Base-by-base conservation (phyloP, 495 filamentous ascomycete species). In the Daldinia decipiens region DNA sequence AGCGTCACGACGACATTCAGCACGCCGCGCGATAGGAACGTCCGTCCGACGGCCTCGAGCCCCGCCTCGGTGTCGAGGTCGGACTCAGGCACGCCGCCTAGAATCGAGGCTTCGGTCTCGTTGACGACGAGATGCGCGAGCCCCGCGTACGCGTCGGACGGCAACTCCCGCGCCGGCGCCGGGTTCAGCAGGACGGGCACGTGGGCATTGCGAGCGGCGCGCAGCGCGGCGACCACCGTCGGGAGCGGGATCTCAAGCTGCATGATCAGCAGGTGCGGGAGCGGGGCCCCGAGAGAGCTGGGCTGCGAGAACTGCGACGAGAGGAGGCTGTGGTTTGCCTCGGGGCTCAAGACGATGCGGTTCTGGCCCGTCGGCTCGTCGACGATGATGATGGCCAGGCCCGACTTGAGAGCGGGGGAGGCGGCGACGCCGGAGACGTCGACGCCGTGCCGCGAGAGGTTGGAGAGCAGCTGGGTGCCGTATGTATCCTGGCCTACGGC, bases 91-190 rank as follows among this genome's bases (percentile, higher is more conserved):
- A 83, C 64, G 68, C 85, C 84, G 6, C 85, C 86, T 67, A 97
- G 83, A 27, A 94, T 83, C 13, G 89, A 87, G 0, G 94, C 92
- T 79, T 99, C 95, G 0, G 91, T 94, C 81, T 99, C 94, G 74
- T 99, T 98, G 64, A 98, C 83, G 39, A 98, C 87, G 40, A 98
- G 78, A 68, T 97, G 92, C 13, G 87, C 87, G n/a, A 98, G 82
- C 3, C 86, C 87, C 1, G 64, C 53, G 75, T 91, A 95, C 21
- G 85, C 89, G n/a, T 86, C 85, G 4, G 83, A 82, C 0, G 93
- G 93, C 3, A 98, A 72, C 17, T 75, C 73, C 36, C 89, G 85
- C 8, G 94, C 95, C 13, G 93, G 93, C 4, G 91, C 91, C 8
- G 95, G 94, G 79, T 99, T 99, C 15, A 98, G 81, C 58, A 96